phyloP scores from a whole-genome alignment of 345 rosid species.

The Camelina sativa region DNA sequence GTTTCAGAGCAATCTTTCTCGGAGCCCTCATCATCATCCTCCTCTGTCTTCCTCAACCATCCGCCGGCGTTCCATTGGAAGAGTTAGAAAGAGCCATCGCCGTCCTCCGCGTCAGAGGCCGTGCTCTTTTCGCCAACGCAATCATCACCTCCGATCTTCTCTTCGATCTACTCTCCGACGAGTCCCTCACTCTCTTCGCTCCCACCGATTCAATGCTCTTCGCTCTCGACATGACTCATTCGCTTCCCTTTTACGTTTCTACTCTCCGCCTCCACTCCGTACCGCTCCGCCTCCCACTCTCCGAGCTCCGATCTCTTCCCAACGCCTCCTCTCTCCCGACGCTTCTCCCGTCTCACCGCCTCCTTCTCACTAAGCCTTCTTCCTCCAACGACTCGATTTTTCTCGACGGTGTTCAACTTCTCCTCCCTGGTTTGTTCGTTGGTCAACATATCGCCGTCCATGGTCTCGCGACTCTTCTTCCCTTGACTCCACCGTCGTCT shows the following conservation, averaged over 20 bases:
- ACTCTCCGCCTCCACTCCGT: conserved; percentile 53
- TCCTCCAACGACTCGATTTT: conserved; percentile 18
- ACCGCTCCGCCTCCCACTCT: conserved; percentile 49
- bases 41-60: conserved; percentile 34
- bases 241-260: conserved; percentile 49
- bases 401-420: conserved; percentile 41
- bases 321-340: conserved; percentile 48
- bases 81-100: conserved; percentile 50
- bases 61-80: conserved; percentile 41
- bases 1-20: conserved; percentile 32
- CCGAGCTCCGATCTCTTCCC: conserved; percentile 45
- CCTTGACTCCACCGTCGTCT: conserved; percentile 14
- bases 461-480: conserved; percentile 45
- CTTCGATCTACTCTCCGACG: conserved; percentile 53
- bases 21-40: conserved; percentile 31
- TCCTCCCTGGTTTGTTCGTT: conserved; percentile 50
- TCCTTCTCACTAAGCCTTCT: conserved; percentile 35
- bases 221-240: conserved; percentile 55
- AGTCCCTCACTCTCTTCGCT: conserved; percentile 49
- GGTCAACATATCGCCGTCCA: conserved; percentile 50
- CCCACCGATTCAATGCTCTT: conserved; percentile 54
- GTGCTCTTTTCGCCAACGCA: conserved; percentile 59
- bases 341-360: conserved; percentile 45
- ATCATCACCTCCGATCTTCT: conserved; percentile 57
- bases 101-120: conserved; percentile 49